Evolutionary conservation across 2,329 filamentous ascomycete species (phyloP), one percentile per base, ranked within the genome.

Genomic region (Fusarium pseudograminearum): DNA sequence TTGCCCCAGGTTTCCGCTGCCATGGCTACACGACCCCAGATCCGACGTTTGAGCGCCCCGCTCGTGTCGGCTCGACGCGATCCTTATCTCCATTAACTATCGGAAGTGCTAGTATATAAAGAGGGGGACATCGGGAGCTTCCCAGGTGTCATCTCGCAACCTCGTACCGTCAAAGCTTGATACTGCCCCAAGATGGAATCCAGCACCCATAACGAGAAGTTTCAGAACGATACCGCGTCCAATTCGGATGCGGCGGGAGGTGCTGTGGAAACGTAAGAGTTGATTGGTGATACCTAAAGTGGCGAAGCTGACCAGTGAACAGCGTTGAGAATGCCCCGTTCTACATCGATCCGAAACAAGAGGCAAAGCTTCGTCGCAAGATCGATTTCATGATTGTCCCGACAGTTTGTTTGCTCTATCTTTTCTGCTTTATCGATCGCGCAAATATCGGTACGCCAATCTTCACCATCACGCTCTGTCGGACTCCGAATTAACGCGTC

Each of bases 341-440:
- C 46, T 48, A 60, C 11, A 48, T 66, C 16, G 61, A 66, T 5
- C 61, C 63, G 5, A 66, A 66, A 22, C 55, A 20, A 20, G 61
- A 66, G 14, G 63, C 61, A 14, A 47, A 45, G 10, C 48, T 66
- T 3, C 61, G 63, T 2, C 54, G 63, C 14, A 66, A 66, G 33
- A 66, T 66, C n/a, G 63, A 66, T 14, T 66, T 28, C 38, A 66
- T 66, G 61, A 46, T 66, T 8, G 61, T 66, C 7, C 63, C 63
- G 8, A 65, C 62, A 4, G 61, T 65, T 8, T 65, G 61, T 20
- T 26, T 65, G 0, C 79, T 91, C 7, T 90, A 90, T 69, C 80
- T 90, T 0, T 90, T 90, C 71, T 90, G 88, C 76, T 90, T 90
- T 74, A 89, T 90, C 56, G 89, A 90, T 72, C 82, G 89, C 20